Percentiles rank a stretch among this genome's conserved stretches.
Conservation (phyloP, 176 grass and related monocot genomes). For the Paspalum notatum region DNA sequence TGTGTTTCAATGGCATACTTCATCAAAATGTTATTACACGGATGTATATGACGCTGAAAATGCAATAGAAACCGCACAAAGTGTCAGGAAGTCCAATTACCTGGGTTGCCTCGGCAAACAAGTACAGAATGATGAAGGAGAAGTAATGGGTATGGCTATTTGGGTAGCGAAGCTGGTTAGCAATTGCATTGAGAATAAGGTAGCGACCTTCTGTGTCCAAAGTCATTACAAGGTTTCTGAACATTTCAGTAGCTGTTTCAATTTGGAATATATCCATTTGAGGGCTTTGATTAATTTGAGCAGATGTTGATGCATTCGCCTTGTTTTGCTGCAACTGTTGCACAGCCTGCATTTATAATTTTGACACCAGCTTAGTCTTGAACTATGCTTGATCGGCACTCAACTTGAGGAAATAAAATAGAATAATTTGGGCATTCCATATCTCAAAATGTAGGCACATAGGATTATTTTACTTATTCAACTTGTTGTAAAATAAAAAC, state of each 20-base stretch:
- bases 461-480: background rate
- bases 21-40: constrained; percentile 11
- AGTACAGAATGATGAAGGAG: constrained; percentile 88
- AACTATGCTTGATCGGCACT: constrained; percentile 3
- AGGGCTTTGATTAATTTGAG: constrained; percentile 67
- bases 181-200: constrained; percentile 83
- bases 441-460: constrained; percentile 3
- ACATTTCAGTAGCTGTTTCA: constrained; percentile 80
- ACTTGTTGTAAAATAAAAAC: background rate
- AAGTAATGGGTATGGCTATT: constrained; percentile 99
- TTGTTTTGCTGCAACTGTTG: constrained; percentile 81
- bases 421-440: background rate
- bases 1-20: constrained; percentile 29
- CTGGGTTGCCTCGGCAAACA: constrained; percentile 80
- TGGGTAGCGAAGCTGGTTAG: constrained; percentile 89
- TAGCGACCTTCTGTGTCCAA: constrained; percentile 89
- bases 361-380: constrained; percentile 10
- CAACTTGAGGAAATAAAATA: background rate
- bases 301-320: constrained; percentile 44
- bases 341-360: constrained; percentile 72
- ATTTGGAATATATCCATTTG: constrained; percentile 82
- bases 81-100: constrained; percentile 28
- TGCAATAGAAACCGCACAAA: background rate
- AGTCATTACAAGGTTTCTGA: constrained; percentile 83
- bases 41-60: constrained; percentile 10